Conservation (phyloP, 306 rosid species). For the Luffa acutangula region DNA sequence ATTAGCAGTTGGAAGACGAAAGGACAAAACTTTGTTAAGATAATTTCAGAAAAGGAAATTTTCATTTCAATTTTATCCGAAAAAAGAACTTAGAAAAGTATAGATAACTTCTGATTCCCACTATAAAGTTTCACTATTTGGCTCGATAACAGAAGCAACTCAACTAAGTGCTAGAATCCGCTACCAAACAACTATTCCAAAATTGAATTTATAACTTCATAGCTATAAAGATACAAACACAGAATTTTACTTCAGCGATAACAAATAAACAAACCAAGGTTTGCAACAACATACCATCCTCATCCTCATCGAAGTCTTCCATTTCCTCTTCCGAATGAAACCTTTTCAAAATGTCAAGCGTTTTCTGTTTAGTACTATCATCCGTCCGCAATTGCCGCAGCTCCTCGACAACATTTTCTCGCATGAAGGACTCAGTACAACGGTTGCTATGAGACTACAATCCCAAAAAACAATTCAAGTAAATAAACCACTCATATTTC, state of each 20-base stretch:
- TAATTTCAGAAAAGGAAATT: neutral
- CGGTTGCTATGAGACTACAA: constrained; percentile 68
- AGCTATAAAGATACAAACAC: neutral
- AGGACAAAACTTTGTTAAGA: neutral
- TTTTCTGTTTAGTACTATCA: constrained; percentile 57
- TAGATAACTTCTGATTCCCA: neutral
- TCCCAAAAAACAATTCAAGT: neutral
- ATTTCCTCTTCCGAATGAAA: constrained; percentile 66
- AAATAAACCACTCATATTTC: neutral
- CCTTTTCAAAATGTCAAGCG: constrained; percentile 65
- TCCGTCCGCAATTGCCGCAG: constrained; percentile 53
- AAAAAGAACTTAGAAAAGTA: neutral
- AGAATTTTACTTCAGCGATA: neutral
- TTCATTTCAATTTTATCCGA: neutral
- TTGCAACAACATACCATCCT: constrained; percentile 38
- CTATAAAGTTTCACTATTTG: neutral
- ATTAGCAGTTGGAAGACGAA: neutral
- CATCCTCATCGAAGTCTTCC: constrained; percentile 46
- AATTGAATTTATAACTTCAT: too few relatives aligned
- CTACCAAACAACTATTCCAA: neutral
- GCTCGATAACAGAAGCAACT: neutral
- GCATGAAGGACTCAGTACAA: constrained; percentile 89
- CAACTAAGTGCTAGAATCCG: neutral
- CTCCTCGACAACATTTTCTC: constrained; percentile 78
- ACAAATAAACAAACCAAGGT: neutral